phyloP scores from a whole-genome alignment of 257 asterid species.

The Primulina eburnea region DNA sequence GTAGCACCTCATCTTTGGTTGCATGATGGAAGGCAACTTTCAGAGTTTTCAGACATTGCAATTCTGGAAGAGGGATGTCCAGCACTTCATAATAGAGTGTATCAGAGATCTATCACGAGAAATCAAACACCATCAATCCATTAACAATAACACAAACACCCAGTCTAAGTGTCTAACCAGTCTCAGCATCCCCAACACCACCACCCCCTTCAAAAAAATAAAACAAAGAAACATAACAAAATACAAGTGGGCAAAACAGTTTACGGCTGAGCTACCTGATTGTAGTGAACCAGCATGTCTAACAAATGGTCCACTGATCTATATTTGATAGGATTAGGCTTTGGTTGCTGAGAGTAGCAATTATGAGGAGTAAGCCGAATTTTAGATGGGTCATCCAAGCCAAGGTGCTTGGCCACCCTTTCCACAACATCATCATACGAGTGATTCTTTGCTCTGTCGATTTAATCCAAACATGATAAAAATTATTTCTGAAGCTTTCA shows the following conservation, averaged over 20 bases:
- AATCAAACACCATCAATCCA: conserved; percentile 24
- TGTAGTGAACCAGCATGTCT: conserved; percentile 98
- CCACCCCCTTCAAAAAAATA: not conserved
- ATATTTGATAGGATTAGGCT: conserved; percentile 82
- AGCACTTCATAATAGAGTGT: conserved; percentile 89
- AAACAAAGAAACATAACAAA: not conserved
- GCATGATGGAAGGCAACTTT: conserved; percentile 96
- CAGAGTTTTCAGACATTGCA: conserved; percentile 88
- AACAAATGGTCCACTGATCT: conserved; percentile 80
- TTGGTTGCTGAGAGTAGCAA: conserved; percentile 98
- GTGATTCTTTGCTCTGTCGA: conserved; percentile 77
- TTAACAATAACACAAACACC: not conserved
- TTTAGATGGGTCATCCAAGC: conserved; percentile 87
- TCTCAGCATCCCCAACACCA: not conserved
- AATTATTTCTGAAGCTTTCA: not conserved
- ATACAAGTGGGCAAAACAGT: not conserved
- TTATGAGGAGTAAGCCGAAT: conserved; percentile 97
- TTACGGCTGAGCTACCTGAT: conserved; percentile 59
- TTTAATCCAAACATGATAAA: conserved; percentile 28
- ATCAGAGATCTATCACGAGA: conserved; percentile 68
- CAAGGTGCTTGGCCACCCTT: conserved; percentile 79
- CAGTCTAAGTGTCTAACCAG: not conserved
- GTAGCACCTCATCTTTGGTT: conserved; percentile 84
- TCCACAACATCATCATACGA: conserved; percentile 95
- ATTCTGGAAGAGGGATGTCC: conserved; percentile 97